Evolutionary conservation across 1,139 yeast genomes (phyloP).

Genomic region (Kluyveromyces marxianus): DNA sequence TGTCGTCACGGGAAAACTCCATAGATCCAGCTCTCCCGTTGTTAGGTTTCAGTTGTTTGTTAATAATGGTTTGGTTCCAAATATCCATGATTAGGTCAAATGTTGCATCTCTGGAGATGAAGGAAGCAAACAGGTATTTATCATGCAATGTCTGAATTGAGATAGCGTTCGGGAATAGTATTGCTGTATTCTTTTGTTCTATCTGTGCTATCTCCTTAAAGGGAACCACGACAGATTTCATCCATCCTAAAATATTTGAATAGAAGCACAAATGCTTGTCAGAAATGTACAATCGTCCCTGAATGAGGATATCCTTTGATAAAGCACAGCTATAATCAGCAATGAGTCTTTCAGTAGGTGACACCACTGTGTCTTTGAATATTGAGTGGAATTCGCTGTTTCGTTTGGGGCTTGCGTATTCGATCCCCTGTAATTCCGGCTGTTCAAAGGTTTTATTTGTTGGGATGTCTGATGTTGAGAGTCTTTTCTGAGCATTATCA

Average conservation of each 20-base stretch:
- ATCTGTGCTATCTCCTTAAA: conserved; percentile 62
- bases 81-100: conserved; percentile 54
- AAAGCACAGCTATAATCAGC: conserved; percentile 68
- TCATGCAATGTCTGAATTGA: conserved; percentile 64
- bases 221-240: conserved; percentile 58
- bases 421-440: conserved; percentile 24
- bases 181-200: conserved; percentile 67
- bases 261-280: conserved; percentile 58
- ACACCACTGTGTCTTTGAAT: conserved; percentile 45
- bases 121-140: conserved; percentile 65
- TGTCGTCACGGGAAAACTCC: conserved; percentile 2
- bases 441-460: conserved; percentile 1
- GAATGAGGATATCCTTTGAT: conserved; percentile 61
- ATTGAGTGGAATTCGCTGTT: conserved; percentile 56
- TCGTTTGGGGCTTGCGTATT: conserved; percentile 37
- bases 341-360: conserved; percentile 46
- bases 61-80: conserved; percentile 42
- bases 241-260: conserved; percentile 69
- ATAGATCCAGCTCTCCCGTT: neutral
- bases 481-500: neutral
- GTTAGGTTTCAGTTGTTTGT: conserved; percentile 4
- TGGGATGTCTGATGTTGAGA: conserved; percentile 2
- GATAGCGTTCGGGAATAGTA: conserved; percentile 68
- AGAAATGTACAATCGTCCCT: conserved; percentile 61
- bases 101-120: conserved; percentile 58